Conservation (phyloP, 1,284 basidiomycete species). For the Marasmius oreades region DNA sequence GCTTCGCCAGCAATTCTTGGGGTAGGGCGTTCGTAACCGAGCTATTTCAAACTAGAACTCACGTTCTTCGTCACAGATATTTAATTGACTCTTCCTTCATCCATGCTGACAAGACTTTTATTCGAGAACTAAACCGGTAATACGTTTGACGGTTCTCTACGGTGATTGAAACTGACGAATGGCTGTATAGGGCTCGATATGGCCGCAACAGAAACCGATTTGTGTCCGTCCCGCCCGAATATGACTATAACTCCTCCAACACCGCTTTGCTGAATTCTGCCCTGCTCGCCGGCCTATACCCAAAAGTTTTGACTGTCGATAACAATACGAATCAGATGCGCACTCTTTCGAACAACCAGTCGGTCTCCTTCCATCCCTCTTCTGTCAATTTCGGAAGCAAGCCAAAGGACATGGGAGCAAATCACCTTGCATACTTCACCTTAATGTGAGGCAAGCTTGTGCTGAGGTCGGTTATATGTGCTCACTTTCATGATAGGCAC, state of each 20-base stretch:
- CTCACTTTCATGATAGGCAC: slow-evolving; percentile 53
- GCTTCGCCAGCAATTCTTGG: slow-evolving; percentile 89
- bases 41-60: slow-evolving; percentile 6
- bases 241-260: slow-evolving; percentile 70
- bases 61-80: slow-evolving; percentile 42
- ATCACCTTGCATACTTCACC: slow-evolving; percentile 85
- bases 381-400: slow-evolving; percentile 81
- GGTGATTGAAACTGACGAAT: slow-evolving; percentile 3
- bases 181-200: slow-evolving; percentile 63
- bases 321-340: slow-evolving; percentile 55
- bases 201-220: slow-evolving; percentile 74
- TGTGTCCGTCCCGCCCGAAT: slow-evolving; percentile 68
- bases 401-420: slow-evolving; percentile 68
- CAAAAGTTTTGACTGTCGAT: slow-evolving; percentile 84
- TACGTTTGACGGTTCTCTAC: slow-evolving; percentile 11
- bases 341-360: slow-evolving; percentile 87
- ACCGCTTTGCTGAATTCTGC: slow-evolving; percentile 76
- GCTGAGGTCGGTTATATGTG: slow-evolving; percentile 6
- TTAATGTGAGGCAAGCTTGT: slow-evolving; percentile 61
- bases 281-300: slow-evolving; percentile 86
- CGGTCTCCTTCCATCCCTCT: slow-evolving; percentile 86
- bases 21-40: slow-evolving; percentile 36
- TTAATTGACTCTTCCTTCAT: slow-evolving; percentile 90
- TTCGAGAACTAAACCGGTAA: slow-evolving; percentile 72
- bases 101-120: slow-evolving; percentile 60